phyloP scores from a whole-genome alignment of 345 rosid species.

The Combretum micranthum region DNA sequence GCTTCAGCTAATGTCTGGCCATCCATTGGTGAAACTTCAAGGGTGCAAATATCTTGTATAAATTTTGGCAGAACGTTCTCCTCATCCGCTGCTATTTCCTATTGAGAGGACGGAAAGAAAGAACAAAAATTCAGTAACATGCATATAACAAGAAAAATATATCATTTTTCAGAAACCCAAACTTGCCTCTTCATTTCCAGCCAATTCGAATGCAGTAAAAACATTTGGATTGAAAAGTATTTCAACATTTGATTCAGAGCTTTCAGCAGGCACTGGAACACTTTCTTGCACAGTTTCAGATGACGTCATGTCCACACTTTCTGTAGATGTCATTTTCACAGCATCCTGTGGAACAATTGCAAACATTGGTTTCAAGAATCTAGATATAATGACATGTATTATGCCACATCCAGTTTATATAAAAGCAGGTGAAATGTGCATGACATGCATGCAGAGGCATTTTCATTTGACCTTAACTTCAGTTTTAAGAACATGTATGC shows the following conservation, averaged over 20 bases:
- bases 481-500: background rate
- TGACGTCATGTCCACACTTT: too few relatives aligned
- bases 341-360: slow-evolving; percentile 27
- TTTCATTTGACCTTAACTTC: background rate
- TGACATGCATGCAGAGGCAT: background rate
- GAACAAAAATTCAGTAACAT: background rate
- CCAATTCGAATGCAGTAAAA: slow-evolving; percentile 81
- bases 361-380: slow-evolving; percentile 1
- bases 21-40: slow-evolving; percentile 99
- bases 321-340: background rate
- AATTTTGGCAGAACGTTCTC: slow-evolving; percentile 93
- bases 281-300: slow-evolving; percentile 22
- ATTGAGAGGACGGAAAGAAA: slow-evolving; percentile 6
- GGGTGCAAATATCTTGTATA: slow-evolving; percentile 84
- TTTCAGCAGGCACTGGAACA: slow-evolving; percentile 31
- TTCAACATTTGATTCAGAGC: slow-evolving; percentile 36
- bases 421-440: background rate
- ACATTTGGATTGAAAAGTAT: slow-evolving; percentile 91
- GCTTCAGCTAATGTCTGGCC: slow-evolving; percentile 97
- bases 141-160: background rate
- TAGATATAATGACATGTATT: background rate
- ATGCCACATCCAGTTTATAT: background rate
- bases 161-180: background rate
- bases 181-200: slow-evolving; percentile 78
- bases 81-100: slow-evolving; percentile 84